Evolutionary conservation across 257 asterid species (phyloP), one percentile per base, ranked within the genome.

Genomic region (Solanum rostratum): DNA sequence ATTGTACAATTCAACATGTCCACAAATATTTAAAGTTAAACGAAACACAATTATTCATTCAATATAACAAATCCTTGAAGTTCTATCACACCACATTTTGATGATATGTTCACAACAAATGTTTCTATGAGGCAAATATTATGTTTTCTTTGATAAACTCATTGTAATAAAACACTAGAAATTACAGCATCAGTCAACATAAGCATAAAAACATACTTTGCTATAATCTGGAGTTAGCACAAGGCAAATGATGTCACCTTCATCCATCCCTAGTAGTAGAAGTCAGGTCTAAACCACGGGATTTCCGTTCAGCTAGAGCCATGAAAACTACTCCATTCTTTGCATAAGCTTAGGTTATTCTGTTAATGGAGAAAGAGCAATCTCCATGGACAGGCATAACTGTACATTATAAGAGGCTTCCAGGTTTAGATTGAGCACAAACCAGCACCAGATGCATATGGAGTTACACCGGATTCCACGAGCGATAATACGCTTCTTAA

Each of bases 341-440:
- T 76, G 45, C 62, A 24, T 49, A 49, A 76, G 82, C 82, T 76
- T 76, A 76, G 27, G 82, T 76, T 49, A 76, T 83, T 59, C 79
- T 70, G 70, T 49, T 80, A 49, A 73, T 20, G 18, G 50, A 71
- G 82, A 71, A 80, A 9, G 54, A 81, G 78, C 65, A 49, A 65
- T 71, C 79, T 37, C 59, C 41, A 80, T 41, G 80, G 65, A 79
- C 88, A 88, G 84, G 71, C 79, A 82, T 80, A 79, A 76, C 86
- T 87, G 84, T 68, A 82, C 83, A 87, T 20, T 43, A 73, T 71
- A 79, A 85, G 49, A 71, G 86, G 84, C 86, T 81, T 39, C 87
- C 46, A 30, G 24, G 11, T 68, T 57, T 60, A 19, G 50, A 62
- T 59, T 29, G 69, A 81, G 39, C 73, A 74, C 16, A 82, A 54